Evolutionary conservation across 257 asterid genomes (phyloP), one percentile per base, ranked within the genome.

Genomic region (Nicotiana tomentosiformis): DNA sequence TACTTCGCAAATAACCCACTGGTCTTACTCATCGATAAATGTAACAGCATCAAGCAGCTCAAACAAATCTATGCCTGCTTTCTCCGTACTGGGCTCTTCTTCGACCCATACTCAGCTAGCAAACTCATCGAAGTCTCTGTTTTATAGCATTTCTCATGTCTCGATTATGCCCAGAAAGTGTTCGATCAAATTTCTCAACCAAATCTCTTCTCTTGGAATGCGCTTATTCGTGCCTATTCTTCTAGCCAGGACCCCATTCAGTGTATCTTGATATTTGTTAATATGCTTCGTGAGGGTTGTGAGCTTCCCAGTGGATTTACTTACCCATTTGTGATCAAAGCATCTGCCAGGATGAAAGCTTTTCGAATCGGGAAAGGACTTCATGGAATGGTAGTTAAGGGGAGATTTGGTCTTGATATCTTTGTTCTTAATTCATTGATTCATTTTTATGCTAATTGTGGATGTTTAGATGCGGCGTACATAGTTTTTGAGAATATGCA

Each of bases 241-340:
- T 86, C 93, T 30, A 68, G 88, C 77, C 39, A 86, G 16, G 88
- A 84, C 10, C 93, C 93, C 61, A 79, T 87, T 35, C 35, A 68
- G 39, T 69, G 91, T 67, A 77, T 91, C 14, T 72, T 84, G 26
- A 64, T 89, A 79, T 93, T 91, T 67, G 66, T 88, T 4, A 88
- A 88, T 4, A 84, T 93, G 81, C 87, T 89, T 84, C 66, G 66
- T 46, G 88, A 87, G 32, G 78, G 92, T 69, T 17, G 26, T 69
- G 93, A 91, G 67, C 82, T 43, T 46, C 97, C 97, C 74, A 90
- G 90, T 67, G 91, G 92, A 26, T 95, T 92, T 29, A 93, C 98
- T 2, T 93, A 84, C 86, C 98, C 98, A n/a, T 95, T 92, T 76
- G 93, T 88, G 77, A 84, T 93, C 86, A 95, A 92, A 81, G 97